Base-by-base conservation (phyloP, 148 eudicot species). In the Rhododendron mucronatum region DNA sequence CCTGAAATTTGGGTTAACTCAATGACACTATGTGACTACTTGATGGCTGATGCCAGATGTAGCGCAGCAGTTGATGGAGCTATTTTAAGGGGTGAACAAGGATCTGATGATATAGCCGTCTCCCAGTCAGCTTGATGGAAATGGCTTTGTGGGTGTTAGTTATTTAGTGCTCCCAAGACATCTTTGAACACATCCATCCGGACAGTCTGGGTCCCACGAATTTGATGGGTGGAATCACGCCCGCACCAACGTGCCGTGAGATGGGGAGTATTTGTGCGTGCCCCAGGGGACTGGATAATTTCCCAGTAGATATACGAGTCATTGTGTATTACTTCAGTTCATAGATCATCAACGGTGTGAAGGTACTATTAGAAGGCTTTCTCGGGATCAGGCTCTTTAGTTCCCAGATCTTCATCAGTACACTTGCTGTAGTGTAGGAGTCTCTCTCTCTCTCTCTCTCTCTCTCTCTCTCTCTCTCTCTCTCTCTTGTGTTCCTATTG, bases 21-120 rank as follows among this genome's bases (percentile, higher is more conserved):
- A 47, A 10, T 53, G 35, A 71, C 78, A 71, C 39, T 4, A 12
- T 85, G 26, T 44, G 10, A 76, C n/a, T 80, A 50, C 77, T 80
- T 78, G 81, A 84, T 89, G 88, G 20, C 98, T 78, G 81, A 84
- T 89, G 87, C 50, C 98, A 94, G 98, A 94, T 92, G 92, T 94
- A 55, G 92, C 90, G 20, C 93, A 91, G 85, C 98, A 94, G 87
- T 86, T 94, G 91, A 89, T 90, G 92, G 98, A 94, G 91, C 91
- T 94, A 39, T 88, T 93, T 63, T 92, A 92, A 89, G 85, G 80
- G 84, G 84, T 35, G 23, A 39, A 33, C 5, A 23, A 44, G 73
- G 69, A 5, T 18, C 55, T 18, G 75, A 39, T 51, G 21, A 10
- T 15, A 26, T 18, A 4, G 12, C 26, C 23, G 10, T 1, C 71